Conservation (phyloP, 1,139 yeast species). For the Yamadazyma dushanensis region DNA sequence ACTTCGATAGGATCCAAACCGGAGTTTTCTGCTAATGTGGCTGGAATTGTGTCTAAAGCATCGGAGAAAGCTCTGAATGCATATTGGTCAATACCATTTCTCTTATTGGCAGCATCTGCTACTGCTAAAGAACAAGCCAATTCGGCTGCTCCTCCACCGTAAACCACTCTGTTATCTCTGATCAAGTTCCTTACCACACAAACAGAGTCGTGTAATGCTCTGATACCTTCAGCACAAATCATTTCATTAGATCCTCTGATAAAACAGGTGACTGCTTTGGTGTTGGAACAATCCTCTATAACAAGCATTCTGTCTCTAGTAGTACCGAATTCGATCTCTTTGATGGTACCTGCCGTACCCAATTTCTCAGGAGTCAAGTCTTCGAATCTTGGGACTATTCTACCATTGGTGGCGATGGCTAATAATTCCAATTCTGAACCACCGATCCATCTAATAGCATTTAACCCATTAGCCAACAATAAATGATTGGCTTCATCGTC, state of each 20-base stretch:
- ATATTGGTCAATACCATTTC: conserved; percentile 94
- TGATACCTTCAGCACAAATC: conserved; percentile 95
- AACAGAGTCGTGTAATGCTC: conserved; percentile 94
- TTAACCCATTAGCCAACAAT: conserved; percentile 80
- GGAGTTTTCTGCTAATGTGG: conserved; percentile 94
- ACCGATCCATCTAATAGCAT: conserved; percentile 99
- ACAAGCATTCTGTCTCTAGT: conserved; percentile 95
- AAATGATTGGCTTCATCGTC: conserved; percentile 98
- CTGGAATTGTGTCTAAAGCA: conserved; percentile 90
- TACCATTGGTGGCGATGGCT: conserved; percentile 96
- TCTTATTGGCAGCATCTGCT: conserved; percentile 87
- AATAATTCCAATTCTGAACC: conserved; percentile 94
- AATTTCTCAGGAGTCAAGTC: conserved; percentile 80
- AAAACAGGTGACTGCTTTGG: conserved; percentile 91
- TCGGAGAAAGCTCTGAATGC: conserved; percentile 94
- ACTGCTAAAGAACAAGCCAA: conserved; percentile 91
- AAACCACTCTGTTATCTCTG: conserved; percentile 88
- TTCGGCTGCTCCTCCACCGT: conserved; percentile 99
- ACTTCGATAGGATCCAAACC: conserved; percentile 94
- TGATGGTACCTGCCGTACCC: conserved; percentile 83
- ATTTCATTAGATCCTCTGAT: conserved; percentile 95
- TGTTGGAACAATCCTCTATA: conserved; percentile 84
- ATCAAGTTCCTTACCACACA: conserved; percentile 97
- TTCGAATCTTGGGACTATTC: conserved; percentile 96
- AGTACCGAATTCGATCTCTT: conserved; percentile 93